Percentiles rank a stretch among this genome's conserved stretches.
phyloP scores from a whole-genome alignment of 495 filamentous ascomycete genomes.

The Penicillium daleae region DNA sequence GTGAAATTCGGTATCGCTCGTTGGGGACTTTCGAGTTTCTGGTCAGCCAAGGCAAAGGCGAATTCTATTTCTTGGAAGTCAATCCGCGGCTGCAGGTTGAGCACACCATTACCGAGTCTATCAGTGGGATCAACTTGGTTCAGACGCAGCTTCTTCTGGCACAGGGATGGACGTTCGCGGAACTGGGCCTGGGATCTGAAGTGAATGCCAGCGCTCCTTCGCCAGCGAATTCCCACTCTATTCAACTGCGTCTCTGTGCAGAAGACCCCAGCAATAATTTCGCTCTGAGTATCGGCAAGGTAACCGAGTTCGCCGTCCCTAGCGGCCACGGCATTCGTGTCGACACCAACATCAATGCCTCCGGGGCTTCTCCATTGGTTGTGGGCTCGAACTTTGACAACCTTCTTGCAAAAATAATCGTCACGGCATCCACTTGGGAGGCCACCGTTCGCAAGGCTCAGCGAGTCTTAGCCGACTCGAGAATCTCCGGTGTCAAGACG shows the following conservation, averaged over 20 bases:
- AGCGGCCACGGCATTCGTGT: slow-evolving; percentile 59
- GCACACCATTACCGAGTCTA: slow-evolving; percentile 58
- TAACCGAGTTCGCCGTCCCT: slow-evolving; percentile 56
- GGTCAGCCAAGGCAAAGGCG: slow-evolving; percentile 54
- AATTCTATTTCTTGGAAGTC: slow-evolving; percentile 69
- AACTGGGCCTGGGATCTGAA: slow-evolving; percentile 42
- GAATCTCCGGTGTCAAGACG: slow-evolving; percentile 57
- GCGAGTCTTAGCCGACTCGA: slow-evolving; percentile 57
- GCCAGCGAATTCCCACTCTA: slow-evolving; percentile 41
- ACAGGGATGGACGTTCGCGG: slow-evolving; percentile 50
- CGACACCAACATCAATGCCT: slow-evolving; percentile 54
- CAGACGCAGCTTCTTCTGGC: slow-evolving; percentile 57
- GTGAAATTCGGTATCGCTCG: slow-evolving; percentile 52
- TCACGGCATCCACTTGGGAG: slow-evolving; percentile 57
- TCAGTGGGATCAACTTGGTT: slow-evolving; percentile 60
- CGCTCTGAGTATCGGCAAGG: slow-evolving; percentile 61
- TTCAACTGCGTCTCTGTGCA: slow-evolving; percentile 62
- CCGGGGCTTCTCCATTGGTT: slow-evolving; percentile 34
- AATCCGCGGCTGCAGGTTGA: slow-evolving; percentile 64
- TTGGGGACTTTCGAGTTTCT: slow-evolving; percentile 67
- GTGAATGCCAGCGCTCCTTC: slow-evolving; percentile 36
- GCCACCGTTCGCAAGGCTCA: slow-evolving; percentile 55
- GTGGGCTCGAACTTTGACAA: slow-evolving; percentile 63
- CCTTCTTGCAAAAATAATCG: slow-evolving; percentile 63
- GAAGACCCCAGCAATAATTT: slow-evolving; percentile 58